Base-by-base conservation (phyloP, 164 flowering plant species). In the Akebia trifoliata region DNA sequence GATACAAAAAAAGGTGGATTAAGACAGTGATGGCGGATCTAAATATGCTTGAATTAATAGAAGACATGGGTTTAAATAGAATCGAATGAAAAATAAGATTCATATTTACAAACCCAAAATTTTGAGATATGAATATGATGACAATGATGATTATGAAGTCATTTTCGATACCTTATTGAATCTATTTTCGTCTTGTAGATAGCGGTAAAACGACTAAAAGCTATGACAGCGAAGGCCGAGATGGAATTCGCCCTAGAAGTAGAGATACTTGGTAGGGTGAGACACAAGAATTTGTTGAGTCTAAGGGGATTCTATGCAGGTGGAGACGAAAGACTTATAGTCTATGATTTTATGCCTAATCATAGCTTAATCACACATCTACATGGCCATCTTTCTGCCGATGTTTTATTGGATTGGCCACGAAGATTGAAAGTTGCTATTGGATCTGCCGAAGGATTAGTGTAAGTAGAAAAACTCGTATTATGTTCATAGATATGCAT, bases 171-270 rank as follows among this genome's bases (percentile, higher is more conserved):
- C n/a, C n/a, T n/a, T n/a, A n/a, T n/a, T n/a, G n/a, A 18, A 17
- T 15, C 35, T 8, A 15, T 15, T 32, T 50, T 37, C 8, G 8
- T 26, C 0, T 25, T 56, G 61, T 71, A 84, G 95, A 78, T 87
- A 54, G 95, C 89, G 0, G 85, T 84, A 50, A 87, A 87, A 56
- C 50, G 89, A 18, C 65, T 87, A 12, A 87, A 84, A 64, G 63
- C 79, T 8, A 75, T 78, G 79, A 79, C 64, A 24, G 79, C 74
- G 1, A 87, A 82, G 60, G 88, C 85, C 4, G 95, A 87, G 61
- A 83, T 87, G 91, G 95, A 84, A 71, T 87, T 87, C 38, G 82
- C 95, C 0, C 78, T 83, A 7, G 95, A 87, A 66, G 90, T 84
- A n/a, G 95, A 87, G 72, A 71, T 87, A 44, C 78, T 84, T 6